These are phyloP conservation scores for Emericellopsis cladophorae DNA, from an alignment of 2,329 filamentous ascomycete genomes.

Conservation along the genomic window DNA sequence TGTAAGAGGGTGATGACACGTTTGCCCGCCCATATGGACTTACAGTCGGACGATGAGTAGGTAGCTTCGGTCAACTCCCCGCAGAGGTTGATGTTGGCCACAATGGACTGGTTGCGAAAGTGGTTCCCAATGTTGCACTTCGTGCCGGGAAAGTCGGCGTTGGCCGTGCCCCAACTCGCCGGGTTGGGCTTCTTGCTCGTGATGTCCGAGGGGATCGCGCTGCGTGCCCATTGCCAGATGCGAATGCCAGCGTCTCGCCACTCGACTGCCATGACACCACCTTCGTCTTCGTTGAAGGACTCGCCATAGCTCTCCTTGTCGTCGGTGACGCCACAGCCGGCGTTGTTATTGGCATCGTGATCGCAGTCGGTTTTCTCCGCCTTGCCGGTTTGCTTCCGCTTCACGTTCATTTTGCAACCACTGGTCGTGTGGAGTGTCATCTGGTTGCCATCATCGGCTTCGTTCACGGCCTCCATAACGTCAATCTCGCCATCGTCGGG, in stretches of 20 bases:
- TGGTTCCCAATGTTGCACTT: conserved; percentile 45
- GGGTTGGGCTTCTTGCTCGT: conserved; percentile 40
- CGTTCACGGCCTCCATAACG: conserved; percentile 46
- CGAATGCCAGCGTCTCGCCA: conserved; percentile 48
- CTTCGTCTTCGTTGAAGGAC: conserved; percentile 37
- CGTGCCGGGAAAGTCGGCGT: conserved; percentile 54
- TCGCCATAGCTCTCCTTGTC: conserved; percentile 31
- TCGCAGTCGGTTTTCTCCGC: conserved; percentile 32
- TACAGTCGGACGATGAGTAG: conserved; percentile 32
- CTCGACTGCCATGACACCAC: conserved; percentile 49
- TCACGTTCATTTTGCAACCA: conserved; percentile 38
- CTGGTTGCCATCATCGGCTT: conserved; percentile 38
- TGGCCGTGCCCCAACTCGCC: conserved; percentile 45
- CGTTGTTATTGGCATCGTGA: conserved; percentile 35
- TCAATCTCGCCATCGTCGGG: conserved; percentile 53
- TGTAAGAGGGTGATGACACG: no score
- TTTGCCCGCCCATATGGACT: conserved; percentile 5
- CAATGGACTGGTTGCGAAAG: conserved; percentile 53
- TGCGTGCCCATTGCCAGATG: conserved; percentile 45
- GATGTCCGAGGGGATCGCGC: conserved; percentile 38
- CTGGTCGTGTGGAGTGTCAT: conserved; percentile 46
- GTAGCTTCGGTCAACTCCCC: conserved; percentile 38
- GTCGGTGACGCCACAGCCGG: conserved; percentile 42
- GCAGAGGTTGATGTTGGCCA: conserved; percentile 54
- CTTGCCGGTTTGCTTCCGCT: conserved; percentile 38